These are phyloP conservation scores for Thuidium tamariscinum DNA, from an alignment of 225 moss, liverwort and hornwort species.

Conservation along the genomic window DNA sequence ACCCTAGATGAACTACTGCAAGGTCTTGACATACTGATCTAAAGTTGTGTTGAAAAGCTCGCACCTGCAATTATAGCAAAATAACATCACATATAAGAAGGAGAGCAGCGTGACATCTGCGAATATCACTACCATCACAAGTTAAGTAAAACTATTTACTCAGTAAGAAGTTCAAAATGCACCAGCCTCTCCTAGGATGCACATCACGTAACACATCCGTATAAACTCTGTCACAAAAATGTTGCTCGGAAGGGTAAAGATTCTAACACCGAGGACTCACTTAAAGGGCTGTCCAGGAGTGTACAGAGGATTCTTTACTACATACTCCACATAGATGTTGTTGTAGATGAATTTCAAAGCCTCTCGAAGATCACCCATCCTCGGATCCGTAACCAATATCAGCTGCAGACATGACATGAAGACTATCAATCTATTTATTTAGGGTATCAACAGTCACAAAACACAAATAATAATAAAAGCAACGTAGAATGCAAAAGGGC, in stretches of 20 bases:
- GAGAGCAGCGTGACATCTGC: neutral
- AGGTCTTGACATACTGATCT: slow-evolving; percentile 82
- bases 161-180: neutral
- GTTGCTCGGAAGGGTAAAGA: neutral
- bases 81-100: neutral
- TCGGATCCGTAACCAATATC: slow-evolving; percentile 82
- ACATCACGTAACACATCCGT: neutral
- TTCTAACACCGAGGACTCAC: slow-evolving; percentile 21
- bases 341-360: slow-evolving; percentile 83
- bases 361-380: slow-evolving; percentile 91
- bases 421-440: neutral
- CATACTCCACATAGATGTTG: slow-evolving; percentile 91
- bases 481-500: neutral
- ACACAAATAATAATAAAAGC: neutral
- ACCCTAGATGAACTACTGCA: slow-evolving; percentile 27
- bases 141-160: neutral
- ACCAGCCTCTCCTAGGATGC: neutral
- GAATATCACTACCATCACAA: neutral
- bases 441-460: neutral
- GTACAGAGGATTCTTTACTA: slow-evolving; percentile 93
- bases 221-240: neutral
- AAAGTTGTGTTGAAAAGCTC: slow-evolving; percentile 80
- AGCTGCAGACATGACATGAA: slow-evolving; percentile 35
- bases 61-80: slow-evolving; percentile 47
- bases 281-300: slow-evolving; percentile 83